Base-by-base conservation (phyloP, 441 rosid genomes). In the Adansonia madagascariensis region DNA sequence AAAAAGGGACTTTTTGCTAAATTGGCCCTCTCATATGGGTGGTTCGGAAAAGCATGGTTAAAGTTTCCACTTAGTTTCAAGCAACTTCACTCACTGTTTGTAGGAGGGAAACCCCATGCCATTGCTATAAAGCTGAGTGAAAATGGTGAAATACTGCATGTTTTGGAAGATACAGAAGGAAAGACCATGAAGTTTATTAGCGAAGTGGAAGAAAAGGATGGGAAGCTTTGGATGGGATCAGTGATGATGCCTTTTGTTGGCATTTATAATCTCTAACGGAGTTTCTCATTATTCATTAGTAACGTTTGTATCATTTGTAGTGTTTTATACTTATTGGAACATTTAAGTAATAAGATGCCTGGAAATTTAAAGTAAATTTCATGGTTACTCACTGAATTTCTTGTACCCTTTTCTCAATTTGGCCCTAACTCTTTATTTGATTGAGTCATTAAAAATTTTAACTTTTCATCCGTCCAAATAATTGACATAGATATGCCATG, bases 121-220 rank as follows among this genome's bases (percentile, higher is more conserved):
- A 86, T 85, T 35, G 90, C 89, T 2, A 6, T 92, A 65, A 92
- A 86, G 81, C 82, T 92, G 73, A 86, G 87, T 79, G 91, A 84
- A 79, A 75, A 85, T 6, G 97, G 94, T 43, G 82, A 85, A 73
- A 77, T 89, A 70, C 5, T 91, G 81, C 80, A 91, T 17, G 85
- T 89, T 57, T 52, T 89, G 6, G 92, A 92, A 81, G 97, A 91
- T 79, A 31, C 31, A 50, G 84, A 90, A 39, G 97, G 93, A 31
- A 89, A 85, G 83, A 83, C 41, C 8, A 50, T 88, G 83, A 86
- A 79, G 86, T 85, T 85, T 75, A 83, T 91, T 14, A 92, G 97
- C 74, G 95, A 92, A 88, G 89, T 89, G 20, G 92, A 87, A 82
- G 97, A 92, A 85, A 89, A 86, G 79, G 91, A 86, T 82, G 90